Base-by-base conservation (phyloP, 148 eudicot genomes). In the Dianthus caryophyllus region DNA sequence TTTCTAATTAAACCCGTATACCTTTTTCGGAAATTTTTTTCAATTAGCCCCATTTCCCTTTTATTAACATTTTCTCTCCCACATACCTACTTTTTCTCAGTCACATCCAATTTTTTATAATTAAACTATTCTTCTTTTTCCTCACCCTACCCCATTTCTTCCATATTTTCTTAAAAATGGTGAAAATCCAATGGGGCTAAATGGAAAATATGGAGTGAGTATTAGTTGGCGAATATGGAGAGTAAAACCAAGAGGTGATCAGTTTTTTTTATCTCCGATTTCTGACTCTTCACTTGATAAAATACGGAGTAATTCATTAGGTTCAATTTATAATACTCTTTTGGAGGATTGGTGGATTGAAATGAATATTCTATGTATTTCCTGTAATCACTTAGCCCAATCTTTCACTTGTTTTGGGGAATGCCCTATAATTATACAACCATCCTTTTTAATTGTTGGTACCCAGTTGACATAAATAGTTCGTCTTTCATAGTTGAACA, bases 211-310 rank as follows among this genome's bases (percentile, higher is more conserved):
- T n/a, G n/a, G n/a, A n/a, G n/a, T n/a, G n/a, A n/a, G n/a, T n/a
- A 20, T 21, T 53, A 31, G 47, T 52, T 10, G 22, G 22, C 22
- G 49, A 66, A 33, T 21, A 14, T 53, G 33, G 30, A 1, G 48
- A 53, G 36, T 31, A 31, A 50, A 49, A 64, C 57, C 16, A 9
- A 48, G 64, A 62, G 20, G 31, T 44, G 30, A 60, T 62, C 14
- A 43, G 1, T 43, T 62, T n/a, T 22, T 21, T 38, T 17, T 12
- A 39, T 38, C 62, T 24, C 22, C 30, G 12, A 11, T 29, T 38
- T 61, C 0, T 39, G 29, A 61, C 27, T 61, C 38, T 56, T 56
- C 16, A 56, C 5, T 56, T 26, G 61, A 56, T 26, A 5, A 12
- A 56, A 15, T 30, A 14, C 29, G 29, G 38, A 33, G 38, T 33